phyloP scores from a whole-genome alignment of 352 stramenopile species.

The Phytophthora hibernalis region DNA sequence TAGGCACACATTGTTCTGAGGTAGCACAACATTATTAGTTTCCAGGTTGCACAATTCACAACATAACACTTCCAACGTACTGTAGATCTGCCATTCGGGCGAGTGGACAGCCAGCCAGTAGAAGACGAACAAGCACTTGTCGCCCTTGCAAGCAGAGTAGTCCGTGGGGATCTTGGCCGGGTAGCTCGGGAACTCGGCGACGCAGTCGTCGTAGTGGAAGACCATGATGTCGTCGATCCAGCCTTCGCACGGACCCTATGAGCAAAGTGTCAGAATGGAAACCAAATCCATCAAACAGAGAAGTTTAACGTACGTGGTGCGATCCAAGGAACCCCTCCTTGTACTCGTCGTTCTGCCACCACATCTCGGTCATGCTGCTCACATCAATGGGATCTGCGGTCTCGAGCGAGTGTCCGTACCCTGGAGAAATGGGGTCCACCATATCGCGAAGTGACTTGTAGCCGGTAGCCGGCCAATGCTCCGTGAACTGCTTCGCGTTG shows the following conservation, averaged over 20 bases:
- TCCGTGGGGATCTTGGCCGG: conserved; percentile 57
- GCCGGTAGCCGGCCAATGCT: conserved; percentile 36
- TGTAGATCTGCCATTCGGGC: conserved; percentile 53
- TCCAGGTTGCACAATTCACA: not conserved
- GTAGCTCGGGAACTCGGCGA: conserved; percentile 41
- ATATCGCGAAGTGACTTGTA: conserved; percentile 49
- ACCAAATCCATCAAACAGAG: not conserved
- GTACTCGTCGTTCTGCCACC: conserved; percentile 54
- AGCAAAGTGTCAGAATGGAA: not conserved
- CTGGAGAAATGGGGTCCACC: conserved; percentile 40
- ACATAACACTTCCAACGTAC: conserved; percentile 22
- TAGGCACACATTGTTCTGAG: conserved; percentile 40
- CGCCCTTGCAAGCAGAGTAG: conserved; percentile 55
- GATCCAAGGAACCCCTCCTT: conserved; percentile 47
- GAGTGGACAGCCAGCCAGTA: conserved; percentile 59
- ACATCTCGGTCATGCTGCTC: conserved; percentile 37
- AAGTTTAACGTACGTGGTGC: conserved; percentile 39
- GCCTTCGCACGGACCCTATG: conserved; percentile 52
- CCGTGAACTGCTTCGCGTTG: conserved; percentile 41
- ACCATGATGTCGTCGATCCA: conserved; percentile 58
- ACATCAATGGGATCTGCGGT: conserved; percentile 41
- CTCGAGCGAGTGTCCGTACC: conserved; percentile 39
- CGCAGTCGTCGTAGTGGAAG: conserved; percentile 59
- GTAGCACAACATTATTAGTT: conserved; percentile 7
- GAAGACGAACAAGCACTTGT: conserved; percentile 54